phyloP scores from a whole-genome alignment of 2,329 filamentous ascomycete genomes.

The Neofusicoccum sp. region DNA sequence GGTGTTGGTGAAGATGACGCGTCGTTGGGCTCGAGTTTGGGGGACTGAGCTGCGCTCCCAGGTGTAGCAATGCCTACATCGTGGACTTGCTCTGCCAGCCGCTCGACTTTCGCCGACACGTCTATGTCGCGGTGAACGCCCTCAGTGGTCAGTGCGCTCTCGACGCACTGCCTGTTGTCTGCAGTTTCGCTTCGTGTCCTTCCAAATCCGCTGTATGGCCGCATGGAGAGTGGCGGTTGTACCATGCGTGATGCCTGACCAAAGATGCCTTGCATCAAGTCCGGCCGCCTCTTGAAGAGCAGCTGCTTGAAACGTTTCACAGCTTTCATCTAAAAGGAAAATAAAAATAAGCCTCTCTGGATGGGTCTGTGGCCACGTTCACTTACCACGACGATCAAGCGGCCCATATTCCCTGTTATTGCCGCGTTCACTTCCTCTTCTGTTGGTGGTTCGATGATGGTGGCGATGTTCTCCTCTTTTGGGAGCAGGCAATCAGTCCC shows the following conservation, averaged over 20 bases:
- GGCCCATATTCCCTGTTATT: conserved; percentile 85
- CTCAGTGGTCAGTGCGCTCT: conserved; percentile 52
- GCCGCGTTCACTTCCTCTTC: conserved; percentile 87
- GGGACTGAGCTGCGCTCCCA: not conserved
- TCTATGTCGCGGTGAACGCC: conserved; percentile 52
- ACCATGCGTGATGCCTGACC: conserved; percentile 59
- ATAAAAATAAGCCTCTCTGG: not conserved
- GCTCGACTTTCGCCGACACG: conserved; percentile 32
- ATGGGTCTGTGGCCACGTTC: too few relatives aligned
- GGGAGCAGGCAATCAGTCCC: conserved; percentile 77
- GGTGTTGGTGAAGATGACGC: not conserved
- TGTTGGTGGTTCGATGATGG: conserved; percentile 78
- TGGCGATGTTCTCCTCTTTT: conserved; percentile 79
- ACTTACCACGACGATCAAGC: conserved; percentile 75
- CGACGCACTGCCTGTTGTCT: conserved; percentile 50
- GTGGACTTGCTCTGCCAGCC: conserved; percentile 26
- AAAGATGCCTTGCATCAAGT: conserved; percentile 58
- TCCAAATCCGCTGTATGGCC: conserved; percentile 30
- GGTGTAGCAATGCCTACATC: conserved; percentile 10
- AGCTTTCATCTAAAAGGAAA: conserved; percentile 69
- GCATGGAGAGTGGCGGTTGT: conserved; percentile 56
- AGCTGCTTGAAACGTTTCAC: conserved; percentile 84
- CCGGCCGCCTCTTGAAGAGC: conserved; percentile 57
- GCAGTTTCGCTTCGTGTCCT: conserved; percentile 52
- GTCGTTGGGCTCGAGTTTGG: conserved; percentile 7